Evolutionary conservation across 768 basidiomycete genomes (phyloP).

Genomic region (Suillus fuscotomentosus): DNA sequence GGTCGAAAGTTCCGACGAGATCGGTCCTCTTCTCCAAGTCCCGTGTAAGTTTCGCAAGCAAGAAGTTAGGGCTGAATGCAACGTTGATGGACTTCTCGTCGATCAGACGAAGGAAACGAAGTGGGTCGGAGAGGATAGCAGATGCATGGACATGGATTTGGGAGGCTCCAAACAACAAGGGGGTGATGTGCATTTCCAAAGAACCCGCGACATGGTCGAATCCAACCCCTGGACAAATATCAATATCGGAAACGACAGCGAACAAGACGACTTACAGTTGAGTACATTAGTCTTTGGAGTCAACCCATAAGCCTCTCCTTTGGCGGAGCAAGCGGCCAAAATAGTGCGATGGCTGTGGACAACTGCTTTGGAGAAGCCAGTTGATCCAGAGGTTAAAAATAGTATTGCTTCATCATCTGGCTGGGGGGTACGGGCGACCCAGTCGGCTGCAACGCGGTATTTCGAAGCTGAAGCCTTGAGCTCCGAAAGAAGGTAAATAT

Average conservation of each 20-base stretch:
- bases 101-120: slow-evolving; percentile 14
- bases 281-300: slow-evolving; percentile 30
- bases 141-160: not conserved
- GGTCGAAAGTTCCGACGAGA: slow-evolving; percentile 26
- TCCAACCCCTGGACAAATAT: slow-evolving; percentile 29
- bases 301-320: slow-evolving; percentile 31
- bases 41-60: slow-evolving; percentile 37
- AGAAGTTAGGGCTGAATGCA: slow-evolving; percentile 40
- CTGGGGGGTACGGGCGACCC: slow-evolving; percentile 4
- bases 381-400: slow-evolving; percentile 32
- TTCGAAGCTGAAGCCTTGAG: slow-evolving; percentile 3
- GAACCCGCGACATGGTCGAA: slow-evolving; percentile 44
- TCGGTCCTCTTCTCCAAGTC: slow-evolving; percentile 26
- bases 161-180: slow-evolving; percentile 15
- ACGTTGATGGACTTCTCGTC: slow-evolving; percentile 31
- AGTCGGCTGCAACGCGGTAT: slow-evolving; percentile 1
- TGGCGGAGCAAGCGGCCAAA: slow-evolving; percentile 30
- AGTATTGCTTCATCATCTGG: slow-evolving; percentile 7
- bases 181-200: slow-evolving; percentile 37
- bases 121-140: slow-evolving; percentile 1
- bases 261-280: slow-evolving; percentile 28
- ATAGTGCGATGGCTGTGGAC: slow-evolving; percentile 32
- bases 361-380: slow-evolving; percentile 35
- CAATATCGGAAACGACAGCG: not conserved
- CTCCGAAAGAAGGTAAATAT: slow-evolving; percentile 6